Evolutionary conservation across 108 stramenopile genomes (phyloP), one percentile per base, ranked within the genome.

Genomic region (Cylindrotheca fusiformis): DNA sequence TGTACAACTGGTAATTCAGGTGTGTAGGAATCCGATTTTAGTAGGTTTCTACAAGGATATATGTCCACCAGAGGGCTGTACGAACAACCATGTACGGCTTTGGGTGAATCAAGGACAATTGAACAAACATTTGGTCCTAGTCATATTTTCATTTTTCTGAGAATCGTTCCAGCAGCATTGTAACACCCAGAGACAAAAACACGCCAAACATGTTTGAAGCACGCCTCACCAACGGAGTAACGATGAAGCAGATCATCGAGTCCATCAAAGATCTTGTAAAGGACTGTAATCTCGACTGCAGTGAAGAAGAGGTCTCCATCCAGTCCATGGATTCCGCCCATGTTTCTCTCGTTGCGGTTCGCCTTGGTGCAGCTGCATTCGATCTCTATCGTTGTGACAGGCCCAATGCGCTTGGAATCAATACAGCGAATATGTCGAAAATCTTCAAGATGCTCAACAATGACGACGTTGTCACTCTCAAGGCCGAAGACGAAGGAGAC

Each of bases 201-300:
- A n/a, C n/a, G n/a, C n/a, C n/a, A n/a, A n/a, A n/a, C n/a, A 99
- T 99, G 99, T 98, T 98, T 65, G 99, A 99, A 81, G 97, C 97
- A 24, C 82, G 88, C 21, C 74, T 99, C n/a, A 75, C 77, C 67
- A 67, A 98, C 77, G 99, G 95, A 57, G 71, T 75, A 41, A 84
- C 90, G 33, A 84, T 99, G 61, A 98, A 97, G 75, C 89, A 95
- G 71, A 93, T 99, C 69, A 86, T 99, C 68, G 98, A 98, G 52
- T 85, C 98, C 55, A 87, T 99, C 62, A 91, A 91, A 60, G 99
- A 99, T 65, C 89, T 99, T 45, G 97, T 98, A 48, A 77, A 74
- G 19, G 99, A 99, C 55, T 96, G 96, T 68, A 98, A 97, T 79
- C 80, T 97, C 49, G 90, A 94, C 59, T 89, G 87, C 69, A 70